Percentiles rank a stretch among this genome's conserved stretches.
These are phyloP conservation scores for Trichoderma gracile DNA, from an alignment of 2,329 filamentous ascomycete species.

Conservation along the genomic window DNA sequence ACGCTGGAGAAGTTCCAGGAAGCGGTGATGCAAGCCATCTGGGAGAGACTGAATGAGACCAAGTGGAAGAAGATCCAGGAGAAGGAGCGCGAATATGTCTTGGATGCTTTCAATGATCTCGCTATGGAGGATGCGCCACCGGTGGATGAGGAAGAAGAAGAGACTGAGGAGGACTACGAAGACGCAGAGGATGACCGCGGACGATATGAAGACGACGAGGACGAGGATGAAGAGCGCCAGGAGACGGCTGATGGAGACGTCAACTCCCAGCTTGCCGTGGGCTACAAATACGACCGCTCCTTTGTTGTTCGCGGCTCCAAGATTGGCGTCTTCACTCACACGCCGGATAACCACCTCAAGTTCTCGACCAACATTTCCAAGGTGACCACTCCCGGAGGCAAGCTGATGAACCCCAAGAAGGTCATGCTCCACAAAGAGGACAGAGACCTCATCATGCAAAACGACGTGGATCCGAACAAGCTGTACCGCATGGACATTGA, in stretches of 20 bases:
- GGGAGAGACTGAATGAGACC: conserved; percentile 91
- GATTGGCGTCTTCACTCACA: conserved; percentile 99
- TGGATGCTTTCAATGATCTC: conserved; percentile 93
- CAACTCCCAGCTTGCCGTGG: conserved; percentile 92
- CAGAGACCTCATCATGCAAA: conserved; percentile 85
- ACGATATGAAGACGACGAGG: conserved; percentile 69
- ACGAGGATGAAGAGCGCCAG: conserved; percentile 75
- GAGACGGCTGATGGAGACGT: conserved; percentile 74
- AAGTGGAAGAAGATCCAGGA: conserved; percentile 96
- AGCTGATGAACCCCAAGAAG: conserved; percentile 90
- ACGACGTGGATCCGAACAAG: conserved; percentile 79
- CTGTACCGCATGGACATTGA: conserved; percentile 97
- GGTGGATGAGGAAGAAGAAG: conserved; percentile 43
- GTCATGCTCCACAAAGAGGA: conserved; percentile 95
- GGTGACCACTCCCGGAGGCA: conserved; percentile 83
- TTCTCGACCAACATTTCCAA: conserved; percentile 98
- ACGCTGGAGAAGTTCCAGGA: conserved; percentile 87
- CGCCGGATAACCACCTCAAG: conserved; percentile 84
- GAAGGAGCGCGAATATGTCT: conserved; percentile 87
- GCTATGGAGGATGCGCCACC: conserved; percentile 76
- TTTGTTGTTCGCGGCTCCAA: conserved; percentile 97
- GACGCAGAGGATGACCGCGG: conserved; percentile 61
- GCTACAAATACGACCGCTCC: conserved; percentile 94
- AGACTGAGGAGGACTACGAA: conserved; percentile 51
- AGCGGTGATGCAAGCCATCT: conserved; percentile 90